Base-by-base conservation (phyloP, 768 basidiomycete species). In the Asterophora parasitica region DNA sequence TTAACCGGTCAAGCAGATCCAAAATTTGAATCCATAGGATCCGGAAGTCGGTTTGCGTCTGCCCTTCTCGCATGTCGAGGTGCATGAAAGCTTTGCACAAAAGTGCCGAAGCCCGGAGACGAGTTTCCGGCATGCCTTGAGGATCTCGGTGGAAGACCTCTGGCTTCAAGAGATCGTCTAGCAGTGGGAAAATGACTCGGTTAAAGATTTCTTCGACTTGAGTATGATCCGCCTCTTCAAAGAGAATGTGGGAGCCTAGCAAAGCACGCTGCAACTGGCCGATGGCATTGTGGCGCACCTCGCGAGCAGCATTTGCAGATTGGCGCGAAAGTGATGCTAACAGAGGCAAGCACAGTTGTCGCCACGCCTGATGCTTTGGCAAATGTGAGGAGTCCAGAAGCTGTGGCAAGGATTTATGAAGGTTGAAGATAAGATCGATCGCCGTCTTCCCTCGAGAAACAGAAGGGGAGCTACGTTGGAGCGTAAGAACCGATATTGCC, bases 71-170 rank as follows among this genome's bases (percentile, higher is more conserved):
- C 34, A 92, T 74, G 53, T 92, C 86, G 49, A 92, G 88, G 57
- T 95, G 92, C 78, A 98, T 87, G 69, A 99, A 98, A 9, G 83
- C 81, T 70, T 96, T 96, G 77, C 93, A 96, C 28, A 96, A 72
- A 47, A 98, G 68, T n/a, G 87, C 89, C 23, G 85, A 87, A 4
- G 88, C 93, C 23, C 90, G 78, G 28, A 97, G 63, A 3, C 95
- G 79, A 7, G 91, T 94, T 68, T 98, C 95, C 3, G 86, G 79
- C 82, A 97, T 89, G 23, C 91, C 92, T 54, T 79, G 73, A 0
- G 89, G 86, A 62, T 96, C 94, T 17, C 83, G 75, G 42, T 78
- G 70, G 61, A 83, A 82, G 13, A 88, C 80, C 50, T 92, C 84
- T 0, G 89, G 85, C 58, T 88, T 90, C 53, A 97, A 70, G 13